Conservation (phyloP, 768 basidiomycete species). For the Amyloporia xantha region DNA sequence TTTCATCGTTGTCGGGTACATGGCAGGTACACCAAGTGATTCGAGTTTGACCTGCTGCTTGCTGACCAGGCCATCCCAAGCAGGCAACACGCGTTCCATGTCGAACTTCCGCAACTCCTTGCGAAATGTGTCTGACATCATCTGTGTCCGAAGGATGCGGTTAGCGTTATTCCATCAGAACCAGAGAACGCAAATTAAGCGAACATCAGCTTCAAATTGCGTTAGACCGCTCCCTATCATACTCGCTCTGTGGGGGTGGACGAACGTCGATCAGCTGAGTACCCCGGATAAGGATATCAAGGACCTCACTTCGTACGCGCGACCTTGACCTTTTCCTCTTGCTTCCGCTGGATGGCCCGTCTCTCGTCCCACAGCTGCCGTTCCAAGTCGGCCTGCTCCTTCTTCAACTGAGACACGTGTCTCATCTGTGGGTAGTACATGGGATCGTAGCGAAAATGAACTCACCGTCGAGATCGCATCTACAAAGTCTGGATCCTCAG, state of each 20-base stretch:
- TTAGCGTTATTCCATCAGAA: slow-evolving; percentile 8
- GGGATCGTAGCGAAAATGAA: background rate
- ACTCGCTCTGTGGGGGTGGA: slow-evolving; percentile 40
- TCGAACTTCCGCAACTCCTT: slow-evolving; percentile 67
- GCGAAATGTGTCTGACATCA: slow-evolving; percentile 55
- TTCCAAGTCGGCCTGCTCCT: slow-evolving; percentile 67
- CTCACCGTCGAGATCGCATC: slow-evolving; percentile 45
- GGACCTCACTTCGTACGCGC: slow-evolving; percentile 55
- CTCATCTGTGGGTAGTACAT: background rate
- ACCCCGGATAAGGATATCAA: background rate
- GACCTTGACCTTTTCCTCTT: slow-evolving; percentile 66
- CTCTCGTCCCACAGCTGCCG: slow-evolving; percentile 64
- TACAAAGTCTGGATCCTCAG: slow-evolving; percentile 46
- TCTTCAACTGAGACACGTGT: slow-evolving; percentile 45
- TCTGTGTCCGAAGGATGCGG: slow-evolving; percentile 33
- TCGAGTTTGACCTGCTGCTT: slow-evolving; percentile 65
- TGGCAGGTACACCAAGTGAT: slow-evolving; percentile 57
- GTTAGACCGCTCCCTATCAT: slow-evolving; percentile 62
- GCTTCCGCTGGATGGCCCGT: slow-evolving; percentile 50
- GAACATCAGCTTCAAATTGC: slow-evolving; percentile 62
- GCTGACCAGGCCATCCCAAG: slow-evolving; percentile 71
- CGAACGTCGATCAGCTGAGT: background rate
- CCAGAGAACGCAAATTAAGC: slow-evolving; percentile 17
- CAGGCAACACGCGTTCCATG: slow-evolving; percentile 55
- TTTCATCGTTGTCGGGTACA: slow-evolving; percentile 50